Conservation (phyloP, 2,329 filamentous ascomycete species). For the Hymenoscyphus repandus region DNA sequence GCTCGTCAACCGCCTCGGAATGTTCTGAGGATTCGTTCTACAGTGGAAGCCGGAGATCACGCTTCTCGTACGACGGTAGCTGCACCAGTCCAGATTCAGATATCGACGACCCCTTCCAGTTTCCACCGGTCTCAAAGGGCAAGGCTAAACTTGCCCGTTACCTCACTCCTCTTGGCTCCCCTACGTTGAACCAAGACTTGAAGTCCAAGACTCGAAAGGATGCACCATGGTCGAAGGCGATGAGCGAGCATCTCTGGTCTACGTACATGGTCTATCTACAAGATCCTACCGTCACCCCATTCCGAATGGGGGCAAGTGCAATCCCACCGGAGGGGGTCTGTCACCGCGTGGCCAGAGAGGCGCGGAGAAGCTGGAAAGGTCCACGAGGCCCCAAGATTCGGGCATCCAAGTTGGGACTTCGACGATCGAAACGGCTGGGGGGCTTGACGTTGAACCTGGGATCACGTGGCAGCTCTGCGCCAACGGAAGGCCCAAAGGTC, state of each 20-base stretch:
- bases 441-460: conserved; percentile 22
- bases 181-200: conserved; percentile 22
- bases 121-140: conserved; percentile 22
- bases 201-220: conserved; percentile 31
- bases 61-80: conserved; percentile 50
- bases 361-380: conserved; percentile 62
- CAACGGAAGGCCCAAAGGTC: conserved; percentile 41
- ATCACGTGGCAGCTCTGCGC: conserved; percentile 51
- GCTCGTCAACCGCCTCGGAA: conserved; percentile 37
- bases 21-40: conserved; percentile 54
- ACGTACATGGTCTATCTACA: conserved; percentile 61
- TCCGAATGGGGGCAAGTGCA: conserved; percentile 57
- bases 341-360: conserved; percentile 58
- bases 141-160: conserved; percentile 16
- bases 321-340: conserved; percentile 62
- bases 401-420: conserved; percentile 11
- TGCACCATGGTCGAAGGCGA: conserved; percentile 58
- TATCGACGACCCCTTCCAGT: conserved; percentile 32
- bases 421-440: conserved; percentile 12
- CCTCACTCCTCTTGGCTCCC: conserved; percentile 2
- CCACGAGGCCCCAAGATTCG: conserved; percentile 35
- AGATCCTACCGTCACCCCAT: conserved; percentile 62
- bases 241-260: conserved; percentile 62
- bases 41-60: conserved; percentile 52
- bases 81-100: conserved; percentile 48